Evolutionary conservation across 2,329 filamentous ascomycete species (phyloP).

Genomic region (Pseudocercospora fuligena): DNA sequence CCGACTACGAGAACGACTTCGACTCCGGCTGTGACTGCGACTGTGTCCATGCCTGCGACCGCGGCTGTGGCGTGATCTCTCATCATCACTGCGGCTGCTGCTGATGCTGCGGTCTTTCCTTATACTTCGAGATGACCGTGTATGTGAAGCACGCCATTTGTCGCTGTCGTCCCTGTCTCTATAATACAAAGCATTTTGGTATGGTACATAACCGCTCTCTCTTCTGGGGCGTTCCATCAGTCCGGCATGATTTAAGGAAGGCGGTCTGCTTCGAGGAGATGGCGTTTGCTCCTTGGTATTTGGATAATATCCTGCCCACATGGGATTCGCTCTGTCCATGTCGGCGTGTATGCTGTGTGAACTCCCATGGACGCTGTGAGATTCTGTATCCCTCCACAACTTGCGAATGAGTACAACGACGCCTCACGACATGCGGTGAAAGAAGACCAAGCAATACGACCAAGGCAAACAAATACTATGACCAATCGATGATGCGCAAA

Average conservation of each 20-base stretch:
- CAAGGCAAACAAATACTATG: background rate
- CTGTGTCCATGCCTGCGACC: background rate
- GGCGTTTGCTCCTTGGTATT: background rate
- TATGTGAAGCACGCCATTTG: constrained; percentile 3
- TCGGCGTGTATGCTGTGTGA: background rate
- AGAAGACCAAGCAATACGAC: background rate
- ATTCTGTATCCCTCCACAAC: background rate
- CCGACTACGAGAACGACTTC: background rate
- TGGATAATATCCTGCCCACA: background rate
- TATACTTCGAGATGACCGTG: background rate
- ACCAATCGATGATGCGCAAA: background rate
- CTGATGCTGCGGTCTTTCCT: constrained; percentile 4
- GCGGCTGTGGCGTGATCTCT: background rate
- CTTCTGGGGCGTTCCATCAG: background rate
- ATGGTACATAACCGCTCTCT: constrained; percentile 9
- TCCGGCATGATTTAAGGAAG: background rate
- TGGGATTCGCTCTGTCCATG: background rate
- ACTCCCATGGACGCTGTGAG: background rate
- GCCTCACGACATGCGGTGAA: background rate
- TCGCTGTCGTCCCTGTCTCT: background rate
- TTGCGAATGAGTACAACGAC: background rate
- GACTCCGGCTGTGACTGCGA: background rate
- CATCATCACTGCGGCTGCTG: constrained; percentile 1
- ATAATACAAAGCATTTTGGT: constrained; percentile 11
- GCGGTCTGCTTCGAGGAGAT: background rate